Evolutionary conservation across 129 eudicot species (phyloP).

Genomic region (Tagetes patula): DNA sequence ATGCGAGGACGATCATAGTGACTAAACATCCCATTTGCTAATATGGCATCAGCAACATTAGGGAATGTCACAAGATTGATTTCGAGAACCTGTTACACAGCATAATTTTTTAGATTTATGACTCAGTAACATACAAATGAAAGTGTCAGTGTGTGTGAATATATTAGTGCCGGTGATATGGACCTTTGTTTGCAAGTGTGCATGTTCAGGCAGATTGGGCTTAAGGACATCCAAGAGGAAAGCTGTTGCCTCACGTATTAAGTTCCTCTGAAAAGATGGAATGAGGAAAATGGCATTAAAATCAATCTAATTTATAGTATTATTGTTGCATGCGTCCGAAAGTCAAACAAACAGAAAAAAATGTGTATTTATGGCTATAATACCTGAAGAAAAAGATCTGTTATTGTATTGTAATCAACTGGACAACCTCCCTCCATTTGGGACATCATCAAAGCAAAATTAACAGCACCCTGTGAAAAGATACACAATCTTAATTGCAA

Average conservation of each 20-base stretch:
- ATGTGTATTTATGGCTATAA: not conserved
- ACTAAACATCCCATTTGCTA: slow-evolving; percentile 94
- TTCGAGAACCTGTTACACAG: slow-evolving; percentile 66
- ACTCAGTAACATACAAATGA: too few species aligned
- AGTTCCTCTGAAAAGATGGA: slow-evolving; percentile 59
- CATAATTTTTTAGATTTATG: too few species aligned
- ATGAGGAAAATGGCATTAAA: not conserved
- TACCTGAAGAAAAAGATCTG: slow-evolving; percentile 12
- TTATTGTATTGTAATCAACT: slow-evolving; percentile 11
- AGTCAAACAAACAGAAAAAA: not conserved
- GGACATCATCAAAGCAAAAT: slow-evolving; percentile 14
- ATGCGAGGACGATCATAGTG: slow-evolving; percentile 93
- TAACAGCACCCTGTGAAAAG: slow-evolving; percentile 12
- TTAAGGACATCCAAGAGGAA: slow-evolving; percentile 81
- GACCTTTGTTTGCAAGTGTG: slow-evolving; percentile 72
- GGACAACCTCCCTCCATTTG: slow-evolving; percentile 18
- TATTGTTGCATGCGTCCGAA: not conserved
- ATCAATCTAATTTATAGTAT: not conserved
- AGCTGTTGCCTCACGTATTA: slow-evolving; percentile 94
- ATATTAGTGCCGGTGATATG: not conserved
- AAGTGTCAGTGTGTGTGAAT: too few species aligned
- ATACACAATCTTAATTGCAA: not conserved
- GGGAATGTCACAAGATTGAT: slow-evolving; percentile 93
- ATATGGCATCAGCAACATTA: slow-evolving; percentile 96
- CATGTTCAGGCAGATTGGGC: slow-evolving; percentile 85